Evolutionary conservation across 495 filamentous ascomycete species (phyloP).

Genomic region (Saxophila tyrrhenica): DNA sequence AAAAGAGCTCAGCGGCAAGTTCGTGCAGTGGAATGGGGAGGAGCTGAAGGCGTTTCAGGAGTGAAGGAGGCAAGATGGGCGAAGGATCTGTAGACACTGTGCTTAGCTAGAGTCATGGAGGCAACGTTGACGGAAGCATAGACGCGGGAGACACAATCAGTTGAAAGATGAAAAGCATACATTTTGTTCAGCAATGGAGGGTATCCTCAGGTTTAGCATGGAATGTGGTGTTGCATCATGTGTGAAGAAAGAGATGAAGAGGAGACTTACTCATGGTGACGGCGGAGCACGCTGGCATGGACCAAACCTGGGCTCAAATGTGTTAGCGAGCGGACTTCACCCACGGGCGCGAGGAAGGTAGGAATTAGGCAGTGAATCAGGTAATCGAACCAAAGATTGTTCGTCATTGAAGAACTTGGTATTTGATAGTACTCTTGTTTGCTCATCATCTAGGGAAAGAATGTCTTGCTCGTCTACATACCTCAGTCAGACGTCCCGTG

Average conservation of each 20-base stretch:
- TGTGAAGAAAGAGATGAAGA: slow-evolving; percentile 14
- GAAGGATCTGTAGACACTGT: neutral
- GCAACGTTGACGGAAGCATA: neutral
- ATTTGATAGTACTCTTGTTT: slow-evolving; percentile 58
- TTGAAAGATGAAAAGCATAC: slow-evolving; percentile 94
- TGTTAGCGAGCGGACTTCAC: neutral
- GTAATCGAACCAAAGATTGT: slow-evolving; percentile 44
- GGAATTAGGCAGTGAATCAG: slow-evolving; percentile 23
- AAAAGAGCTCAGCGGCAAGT: slow-evolving; percentile 59
- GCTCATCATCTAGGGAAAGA: slow-evolving; percentile 38
- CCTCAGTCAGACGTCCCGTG: too few species aligned
- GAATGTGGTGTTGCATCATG: slow-evolving; percentile 68
- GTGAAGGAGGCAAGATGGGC: neutral
- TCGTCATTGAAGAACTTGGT: slow-evolving; percentile 40
- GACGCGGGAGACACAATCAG: slow-evolving; percentile 43
- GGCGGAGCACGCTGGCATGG: neutral
- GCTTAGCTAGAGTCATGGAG: neutral
- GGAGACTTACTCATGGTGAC: slow-evolving; percentile 1
- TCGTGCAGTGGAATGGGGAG: slow-evolving; percentile 59
- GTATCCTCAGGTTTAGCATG: slow-evolving; percentile 80
- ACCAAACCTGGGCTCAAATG: neutral
- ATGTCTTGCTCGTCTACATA: neutral
- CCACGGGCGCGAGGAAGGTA: neutral
- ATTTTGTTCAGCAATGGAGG: slow-evolving; percentile 60
- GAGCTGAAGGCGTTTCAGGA: slow-evolving; percentile 54